Evolutionary conservation across 495 filamentous ascomycete genomes (phyloP), one percentile per base, ranked within the genome.

Genomic region (Podospora pseudocomata): DNA sequence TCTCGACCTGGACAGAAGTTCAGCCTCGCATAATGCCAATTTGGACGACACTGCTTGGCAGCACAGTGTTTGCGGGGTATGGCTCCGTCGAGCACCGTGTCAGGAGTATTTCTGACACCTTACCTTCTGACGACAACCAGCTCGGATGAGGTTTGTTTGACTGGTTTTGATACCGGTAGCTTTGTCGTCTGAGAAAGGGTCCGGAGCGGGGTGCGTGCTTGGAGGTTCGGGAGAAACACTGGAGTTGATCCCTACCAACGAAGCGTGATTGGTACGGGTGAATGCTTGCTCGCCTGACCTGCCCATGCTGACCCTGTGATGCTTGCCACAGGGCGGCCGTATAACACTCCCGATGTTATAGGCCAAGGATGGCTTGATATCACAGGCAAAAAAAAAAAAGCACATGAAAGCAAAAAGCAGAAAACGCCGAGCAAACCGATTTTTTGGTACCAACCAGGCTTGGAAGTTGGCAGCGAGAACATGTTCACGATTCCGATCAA

Each of bases 251-350:
- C 39, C 15, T 49, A 26, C 55, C 20, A 19, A 58, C 5, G 55
- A 58, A 58, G 23, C 19, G n/a, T 71, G 66, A 73, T 73, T 73
- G 72, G 69, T 67, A 71, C 72, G 69, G 72, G 27, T 73, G 72
- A 73, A 73, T 73, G 5, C 60, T 62, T 63, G 28, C 32, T 44
- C 30, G 32, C 61, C 28, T 65, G 15, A 63, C 55, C 58, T 69
- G 69, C 49, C 65, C 64, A 63, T 70, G 65, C 65, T 73, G 71
- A 32, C 70, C 26, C 27, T 32, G 59, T 34, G 6, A 56, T 23
- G 18, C 11, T 32, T n/a, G 28, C 9, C 15, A 23, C 26, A 7
- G n/a, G 49, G 2, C 32, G 34, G 23, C 16, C 56, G 3, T 55
- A 54, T 67, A 57, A 67, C 57, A 56, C 49, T 58, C 20, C 18